A percentile compares a stretch with the other conserved stretches of the same genome.
Evolutionary conservation across 208 protist species (phyloP).

Genomic region (Crithidia expoeki): DNA sequence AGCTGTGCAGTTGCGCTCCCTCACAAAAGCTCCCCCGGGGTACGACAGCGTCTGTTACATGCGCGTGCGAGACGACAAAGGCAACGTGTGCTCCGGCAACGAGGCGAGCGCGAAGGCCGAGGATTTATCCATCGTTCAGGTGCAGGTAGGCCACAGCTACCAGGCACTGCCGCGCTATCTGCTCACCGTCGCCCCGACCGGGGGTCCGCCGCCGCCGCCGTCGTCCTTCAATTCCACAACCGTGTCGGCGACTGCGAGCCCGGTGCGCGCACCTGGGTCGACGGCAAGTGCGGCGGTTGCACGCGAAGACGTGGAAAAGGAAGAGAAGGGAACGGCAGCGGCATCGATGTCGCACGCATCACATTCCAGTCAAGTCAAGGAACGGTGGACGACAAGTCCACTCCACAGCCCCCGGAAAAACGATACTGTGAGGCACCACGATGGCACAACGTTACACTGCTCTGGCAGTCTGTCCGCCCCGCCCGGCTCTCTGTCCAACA

Average conservation of each 20-base stretch:
- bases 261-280: conserved; percentile 19
- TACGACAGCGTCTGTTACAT: conserved; percentile 62
- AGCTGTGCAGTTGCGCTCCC: conserved; percentile 11
- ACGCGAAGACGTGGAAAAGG: conserved; percentile 1
- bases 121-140: conserved; percentile 26
- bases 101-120: conserved; percentile 16
- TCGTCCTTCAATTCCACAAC: background rate
- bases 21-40: conserved; percentile 15
- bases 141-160: conserved; percentile 55
- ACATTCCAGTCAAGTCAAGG: background rate
- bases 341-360: background rate
- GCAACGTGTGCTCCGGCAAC: conserved; percentile 9
- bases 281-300: conserved; percentile 15
- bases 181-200: conserved; percentile 39
- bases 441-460: background rate
- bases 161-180: conserved; percentile 79
- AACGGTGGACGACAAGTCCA: conserved; percentile 7
- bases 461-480: background rate
- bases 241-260: conserved; percentile 14
- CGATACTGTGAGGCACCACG: background rate
- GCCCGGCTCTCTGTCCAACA: background rate
- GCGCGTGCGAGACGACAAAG: conserved; percentile 13
- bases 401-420: background rate
- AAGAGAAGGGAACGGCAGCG: background rate
- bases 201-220: background rate